Evolutionary conservation across 305 asterid genomes (phyloP).

Genomic region (Nicotiana rustica): DNA sequence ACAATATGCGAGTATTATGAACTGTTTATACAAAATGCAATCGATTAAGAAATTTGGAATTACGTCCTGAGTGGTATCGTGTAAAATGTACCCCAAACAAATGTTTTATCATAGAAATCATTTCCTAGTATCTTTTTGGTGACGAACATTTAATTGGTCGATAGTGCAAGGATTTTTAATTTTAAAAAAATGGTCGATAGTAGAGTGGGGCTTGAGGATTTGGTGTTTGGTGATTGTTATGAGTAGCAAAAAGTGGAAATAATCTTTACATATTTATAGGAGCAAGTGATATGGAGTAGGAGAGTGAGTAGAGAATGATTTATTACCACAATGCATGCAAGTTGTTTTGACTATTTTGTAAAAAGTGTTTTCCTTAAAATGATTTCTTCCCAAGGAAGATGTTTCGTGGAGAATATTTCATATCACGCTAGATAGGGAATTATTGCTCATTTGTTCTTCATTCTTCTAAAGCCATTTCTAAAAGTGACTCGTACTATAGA

Average conservation of each 20-base stretch:
- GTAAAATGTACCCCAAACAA: neutral
- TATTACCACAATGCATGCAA: neutral
- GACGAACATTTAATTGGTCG: constrained; percentile 4
- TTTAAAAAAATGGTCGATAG: neutral
- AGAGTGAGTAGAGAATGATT: neutral
- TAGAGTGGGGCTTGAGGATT: constrained; percentile 15
- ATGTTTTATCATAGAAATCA: neutral
- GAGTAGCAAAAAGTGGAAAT: constrained; percentile 7
- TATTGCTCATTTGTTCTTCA: constrained; percentile 6
- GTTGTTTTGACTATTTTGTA: neutral
- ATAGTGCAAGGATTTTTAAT: neutral
- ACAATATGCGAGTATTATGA: neutral
- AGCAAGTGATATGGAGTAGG: constrained; percentile 24
- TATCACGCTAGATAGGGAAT: neutral
- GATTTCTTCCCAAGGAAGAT: neutral
- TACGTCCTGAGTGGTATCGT: neutral
- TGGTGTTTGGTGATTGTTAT: neutral
- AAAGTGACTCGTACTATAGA: constrained; percentile 6
- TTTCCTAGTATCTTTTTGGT: neutral
- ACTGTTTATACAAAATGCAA: constrained; percentile 12
- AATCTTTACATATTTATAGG: neutral
- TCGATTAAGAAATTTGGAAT: neutral
- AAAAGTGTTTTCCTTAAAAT: neutral
- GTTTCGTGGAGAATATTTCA: neutral
- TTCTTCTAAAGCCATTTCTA: constrained; percentile 20